Conservation (phyloP, 2,329 filamentous ascomycete species). For the Ascochyta rabiei region DNA sequence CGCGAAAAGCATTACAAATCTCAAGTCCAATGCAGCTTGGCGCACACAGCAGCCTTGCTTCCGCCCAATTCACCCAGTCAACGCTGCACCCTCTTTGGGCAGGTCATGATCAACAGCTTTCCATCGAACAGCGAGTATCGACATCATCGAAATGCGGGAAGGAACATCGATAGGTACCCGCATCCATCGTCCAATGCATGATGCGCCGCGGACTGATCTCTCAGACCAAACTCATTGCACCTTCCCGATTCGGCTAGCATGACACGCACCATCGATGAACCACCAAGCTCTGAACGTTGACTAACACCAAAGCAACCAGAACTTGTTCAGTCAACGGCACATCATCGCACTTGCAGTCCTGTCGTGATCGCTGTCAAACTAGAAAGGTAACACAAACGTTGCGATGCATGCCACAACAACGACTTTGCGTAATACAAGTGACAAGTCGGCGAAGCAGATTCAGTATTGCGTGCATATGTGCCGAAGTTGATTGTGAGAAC, state of each 20-base stretch:
- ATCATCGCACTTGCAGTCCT: background rate
- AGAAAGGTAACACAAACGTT: constrained; percentile 2
- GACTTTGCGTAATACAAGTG: constrained; percentile 5
- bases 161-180: constrained; percentile 25
- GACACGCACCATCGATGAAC: constrained; percentile 11
- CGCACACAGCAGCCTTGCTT: constrained; percentile 6
- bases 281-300: background rate
- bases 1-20: constrained; percentile 14
- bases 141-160: constrained; percentile 27
- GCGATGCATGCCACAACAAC: constrained; percentile 13
- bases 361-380: background rate
- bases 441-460: background rate
- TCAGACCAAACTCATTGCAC: constrained; percentile 14
- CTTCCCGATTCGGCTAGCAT: constrained; percentile 26
- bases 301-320: background rate
- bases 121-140: constrained; percentile 9
- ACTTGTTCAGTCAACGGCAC: background rate
- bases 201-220: constrained; percentile 18
- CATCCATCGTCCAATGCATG: constrained; percentile 9
- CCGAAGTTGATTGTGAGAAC: background rate
- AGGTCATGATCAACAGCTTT: constrained; percentile 17
- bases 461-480: constrained; percentile 4
- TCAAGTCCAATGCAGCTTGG: background rate
- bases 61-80: background rate
- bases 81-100: constrained; percentile 14